Evolutionary conservation across 306 rosid genomes (phyloP).

Genomic region (Trifolium dubium): DNA sequence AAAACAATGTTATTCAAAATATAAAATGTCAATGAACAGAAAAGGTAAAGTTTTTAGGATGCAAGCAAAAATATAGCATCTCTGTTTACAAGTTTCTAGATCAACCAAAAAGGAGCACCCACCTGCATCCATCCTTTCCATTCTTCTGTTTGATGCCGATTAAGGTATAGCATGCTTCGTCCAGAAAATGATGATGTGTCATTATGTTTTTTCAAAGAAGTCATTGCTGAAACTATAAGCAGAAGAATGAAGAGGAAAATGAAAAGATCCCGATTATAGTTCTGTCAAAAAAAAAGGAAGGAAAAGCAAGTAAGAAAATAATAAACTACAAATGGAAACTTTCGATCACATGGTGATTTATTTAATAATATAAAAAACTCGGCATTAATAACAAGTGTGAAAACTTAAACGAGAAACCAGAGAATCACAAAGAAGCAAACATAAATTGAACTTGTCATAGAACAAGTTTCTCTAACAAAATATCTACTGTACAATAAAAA

Average conservation of each 20-base stretch:
- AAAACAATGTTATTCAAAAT: conserved; percentile 8
- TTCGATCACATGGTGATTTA: conserved; percentile 23
- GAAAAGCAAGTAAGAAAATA: conserved; percentile 35
- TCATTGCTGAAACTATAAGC: conserved; percentile 87
- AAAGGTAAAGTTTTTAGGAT: conserved; percentile 18
- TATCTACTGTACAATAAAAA: conserved; percentile 23
- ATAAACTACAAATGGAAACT: conserved; percentile 26
- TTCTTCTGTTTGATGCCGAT: conserved; percentile 98
- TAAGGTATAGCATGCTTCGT: conserved; percentile 83
- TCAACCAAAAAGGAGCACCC: conserved; percentile 46
- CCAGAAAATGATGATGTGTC: conserved; percentile 84
- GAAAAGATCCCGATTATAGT: conserved; percentile 92
- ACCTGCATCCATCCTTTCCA: conserved; percentile 99
- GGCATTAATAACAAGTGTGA: conserved; percentile 20
- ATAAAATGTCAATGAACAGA: conserved; percentile 17
- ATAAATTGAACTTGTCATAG: conserved; percentile 20
- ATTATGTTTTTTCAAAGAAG: conserved; percentile 89
- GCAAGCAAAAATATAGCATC: conserved; percentile 20
- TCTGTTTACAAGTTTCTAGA: conserved; percentile 32
- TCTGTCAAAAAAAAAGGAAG: conserved; percentile 56
- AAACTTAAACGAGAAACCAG: conserved; percentile 20
- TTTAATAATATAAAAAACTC: conserved; percentile 24
- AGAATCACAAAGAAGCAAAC: conserved; percentile 31
- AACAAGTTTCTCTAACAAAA: conserved; percentile 13
- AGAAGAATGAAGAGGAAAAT: conserved; percentile 88